Evolutionary conservation across 2,329 filamentous ascomycete species (phyloP).

Genomic region (Cladorrhinum sp.): DNA sequence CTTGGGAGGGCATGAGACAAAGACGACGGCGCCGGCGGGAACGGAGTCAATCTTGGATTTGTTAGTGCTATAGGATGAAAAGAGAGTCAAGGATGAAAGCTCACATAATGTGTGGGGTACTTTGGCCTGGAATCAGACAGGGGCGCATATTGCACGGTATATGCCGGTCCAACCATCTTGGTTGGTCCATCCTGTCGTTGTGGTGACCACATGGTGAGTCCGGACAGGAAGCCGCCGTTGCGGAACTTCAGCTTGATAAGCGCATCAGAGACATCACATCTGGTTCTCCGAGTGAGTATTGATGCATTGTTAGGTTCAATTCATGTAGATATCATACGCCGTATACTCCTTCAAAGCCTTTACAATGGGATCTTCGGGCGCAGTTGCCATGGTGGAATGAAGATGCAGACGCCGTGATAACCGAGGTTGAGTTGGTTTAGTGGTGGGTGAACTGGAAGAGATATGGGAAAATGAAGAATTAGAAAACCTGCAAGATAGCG

Average conservation of each 20-base stretch:
- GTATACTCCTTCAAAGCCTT: slow-evolving; percentile 36
- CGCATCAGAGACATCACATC: slow-evolving; percentile 51
- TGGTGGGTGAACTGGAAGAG: neutral
- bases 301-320: neutral
- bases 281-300: slow-evolving; percentile 22
- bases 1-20: slow-evolving; percentile 46
- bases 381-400: slow-evolving; percentile 15
- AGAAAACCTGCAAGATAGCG: neutral
- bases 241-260: slow-evolving; percentile 47
- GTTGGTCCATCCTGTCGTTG: slow-evolving; percentile 47
- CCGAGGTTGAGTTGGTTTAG: slow-evolving; percentile 10
- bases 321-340: slow-evolving; percentile 27
- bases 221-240: slow-evolving; percentile 52
- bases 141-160: slow-evolving; percentile 51
- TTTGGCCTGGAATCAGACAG: slow-evolving; percentile 46
- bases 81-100: slow-evolving; percentile 1
- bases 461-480: neutral
- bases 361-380: slow-evolving; percentile 32
- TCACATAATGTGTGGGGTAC: slow-evolving; percentile 45
- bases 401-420: neutral
- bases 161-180: slow-evolving; percentile 53
- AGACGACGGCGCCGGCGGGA: slow-evolving; percentile 45
- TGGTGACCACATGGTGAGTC: slow-evolving; percentile 54
- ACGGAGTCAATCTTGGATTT: slow-evolving; percentile 46
- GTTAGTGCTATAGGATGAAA: neutral